These are phyloP conservation scores for Botrytis hyacinthi DNA, from an alignment of 2,329 filamentous ascomycete species.

Conservation along the genomic window DNA sequence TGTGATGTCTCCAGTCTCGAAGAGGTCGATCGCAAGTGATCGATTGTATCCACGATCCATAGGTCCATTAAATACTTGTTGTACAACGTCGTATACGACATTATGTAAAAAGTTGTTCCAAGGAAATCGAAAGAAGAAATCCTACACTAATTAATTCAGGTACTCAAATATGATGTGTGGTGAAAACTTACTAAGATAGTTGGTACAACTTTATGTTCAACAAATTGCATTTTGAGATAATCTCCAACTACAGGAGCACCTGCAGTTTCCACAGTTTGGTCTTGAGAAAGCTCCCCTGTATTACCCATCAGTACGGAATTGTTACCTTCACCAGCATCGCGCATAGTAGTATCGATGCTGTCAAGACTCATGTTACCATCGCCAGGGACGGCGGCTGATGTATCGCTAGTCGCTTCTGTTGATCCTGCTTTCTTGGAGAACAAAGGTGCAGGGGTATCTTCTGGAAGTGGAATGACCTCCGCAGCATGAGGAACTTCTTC, in stretches of 20 bases:
- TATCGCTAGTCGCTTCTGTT: constrained; percentile 17
- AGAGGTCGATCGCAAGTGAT: constrained; percentile 84
- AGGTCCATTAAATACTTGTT: constrained; percentile 97
- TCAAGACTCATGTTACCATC: constrained; percentile 26
- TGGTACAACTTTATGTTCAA: constrained; percentile 89
- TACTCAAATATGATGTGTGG: neutral
- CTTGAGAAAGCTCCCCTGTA: constrained; percentile 31
- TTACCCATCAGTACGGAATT: constrained; percentile 36
- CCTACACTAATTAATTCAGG: constrained; percentile 49
- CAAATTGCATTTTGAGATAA: constrained; percentile 92
- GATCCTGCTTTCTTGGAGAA: constrained; percentile 48
- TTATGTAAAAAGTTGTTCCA: constrained; percentile 99
- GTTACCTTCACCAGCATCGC: constrained; percentile 37
- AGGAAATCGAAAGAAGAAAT: constrained; percentile 97
- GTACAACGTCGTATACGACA: constrained; percentile 97
- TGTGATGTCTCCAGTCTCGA: constrained; percentile 86
- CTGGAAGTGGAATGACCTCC: constrained; percentile 46
- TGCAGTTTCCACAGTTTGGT: constrained; percentile 24
- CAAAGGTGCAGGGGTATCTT: constrained; percentile 67
- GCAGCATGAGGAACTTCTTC: constrained; percentile 20
- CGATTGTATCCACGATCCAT: constrained; percentile 97
- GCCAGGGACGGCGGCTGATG: constrained; percentile 29
- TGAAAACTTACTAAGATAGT: constrained; percentile 76
- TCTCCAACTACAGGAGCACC: constrained; percentile 79
- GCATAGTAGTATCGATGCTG: constrained; percentile 38